These are phyloP conservation scores for Aspergillus campestris DNA, from an alignment of 495 filamentous ascomycete genomes.

Conservation along the genomic window DNA sequence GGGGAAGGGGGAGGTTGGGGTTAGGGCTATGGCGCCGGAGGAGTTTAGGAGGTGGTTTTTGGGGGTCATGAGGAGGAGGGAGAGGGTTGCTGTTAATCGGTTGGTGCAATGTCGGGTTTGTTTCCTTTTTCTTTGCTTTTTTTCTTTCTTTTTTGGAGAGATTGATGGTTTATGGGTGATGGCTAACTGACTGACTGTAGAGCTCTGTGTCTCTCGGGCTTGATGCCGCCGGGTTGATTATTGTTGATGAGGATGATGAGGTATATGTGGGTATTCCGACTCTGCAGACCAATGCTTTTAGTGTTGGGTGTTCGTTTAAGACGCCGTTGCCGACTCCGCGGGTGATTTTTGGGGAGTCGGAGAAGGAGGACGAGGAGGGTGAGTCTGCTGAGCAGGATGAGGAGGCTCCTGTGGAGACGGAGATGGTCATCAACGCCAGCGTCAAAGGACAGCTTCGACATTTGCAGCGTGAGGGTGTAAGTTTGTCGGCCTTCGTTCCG, in stretches of 20 bases:
- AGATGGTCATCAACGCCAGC: constrained; percentile 26
- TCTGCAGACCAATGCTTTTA: constrained; percentile 15
- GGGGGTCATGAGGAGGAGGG: constrained; percentile 36
- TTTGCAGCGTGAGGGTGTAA: constrained; percentile 10
- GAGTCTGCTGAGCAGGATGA: constrained; percentile 8
- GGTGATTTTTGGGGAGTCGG: constrained; percentile 9
- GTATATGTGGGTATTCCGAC: constrained; percentile 24
- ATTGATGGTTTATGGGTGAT: neutral
- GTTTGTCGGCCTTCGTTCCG: no score
- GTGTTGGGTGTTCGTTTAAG: constrained; percentile 27
- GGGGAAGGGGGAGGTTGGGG: constrained; percentile 28
- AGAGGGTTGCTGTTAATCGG: constrained; percentile 31
- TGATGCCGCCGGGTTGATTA: constrained; percentile 32
- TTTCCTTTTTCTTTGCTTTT: constrained; percentile 2
- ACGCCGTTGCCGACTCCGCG: constrained; percentile 23
- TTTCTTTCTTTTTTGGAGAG: neutral
- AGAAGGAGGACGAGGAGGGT: constrained; percentile 15
- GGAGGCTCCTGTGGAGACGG: neutral
- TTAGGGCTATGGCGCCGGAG: constrained; percentile 33
- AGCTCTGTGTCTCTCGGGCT: constrained; percentile 31
- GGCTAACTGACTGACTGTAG: constrained; percentile 14
- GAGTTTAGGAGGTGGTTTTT: constrained; percentile 46
- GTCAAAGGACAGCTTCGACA: constrained; percentile 23
- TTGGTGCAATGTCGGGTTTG: constrained; percentile 38
- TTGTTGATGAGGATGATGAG: constrained; percentile 23